phyloP scores from a whole-genome alignment of 345 rosid species.

The Zanthoxylum bungeanum region DNA sequence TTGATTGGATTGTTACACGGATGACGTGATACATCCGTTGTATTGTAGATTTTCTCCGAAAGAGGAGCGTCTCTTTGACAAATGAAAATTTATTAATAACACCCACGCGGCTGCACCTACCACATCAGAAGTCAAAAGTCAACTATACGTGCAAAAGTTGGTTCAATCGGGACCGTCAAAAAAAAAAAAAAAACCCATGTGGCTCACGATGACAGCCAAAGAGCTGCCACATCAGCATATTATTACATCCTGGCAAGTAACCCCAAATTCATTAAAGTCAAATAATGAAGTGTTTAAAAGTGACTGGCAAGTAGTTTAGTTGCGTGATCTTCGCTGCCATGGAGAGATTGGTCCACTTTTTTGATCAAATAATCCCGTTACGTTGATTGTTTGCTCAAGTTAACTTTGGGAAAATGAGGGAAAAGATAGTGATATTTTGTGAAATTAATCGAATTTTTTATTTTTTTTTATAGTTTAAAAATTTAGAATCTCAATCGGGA shows the following conservation, averaged over 20 bases:
- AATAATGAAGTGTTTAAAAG: no score
- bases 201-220: conserved; percentile 5
- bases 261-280: no score
- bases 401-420: no score
- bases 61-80: conserved; percentile 11
- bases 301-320: no score
- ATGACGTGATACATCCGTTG: no score
- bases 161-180: conserved; percentile 5
- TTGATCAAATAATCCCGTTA: no score
- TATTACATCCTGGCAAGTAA: conserved; percentile 4
- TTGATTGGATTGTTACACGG: no score
- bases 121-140: neutral
- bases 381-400: no score
- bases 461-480: no score
- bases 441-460: no score
- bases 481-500: no score
- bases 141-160: neutral
- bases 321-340: conserved; percentile 13
- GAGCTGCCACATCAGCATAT: neutral
- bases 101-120: neutral
- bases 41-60: neutral
- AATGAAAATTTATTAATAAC: neutral
- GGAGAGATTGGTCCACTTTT: conserved; percentile 4
- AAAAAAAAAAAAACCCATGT: neutral
- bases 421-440: no score